Conservation (phyloP, 495 filamentous ascomycete genomes). For the Aspergillus avenaceus region DNA sequence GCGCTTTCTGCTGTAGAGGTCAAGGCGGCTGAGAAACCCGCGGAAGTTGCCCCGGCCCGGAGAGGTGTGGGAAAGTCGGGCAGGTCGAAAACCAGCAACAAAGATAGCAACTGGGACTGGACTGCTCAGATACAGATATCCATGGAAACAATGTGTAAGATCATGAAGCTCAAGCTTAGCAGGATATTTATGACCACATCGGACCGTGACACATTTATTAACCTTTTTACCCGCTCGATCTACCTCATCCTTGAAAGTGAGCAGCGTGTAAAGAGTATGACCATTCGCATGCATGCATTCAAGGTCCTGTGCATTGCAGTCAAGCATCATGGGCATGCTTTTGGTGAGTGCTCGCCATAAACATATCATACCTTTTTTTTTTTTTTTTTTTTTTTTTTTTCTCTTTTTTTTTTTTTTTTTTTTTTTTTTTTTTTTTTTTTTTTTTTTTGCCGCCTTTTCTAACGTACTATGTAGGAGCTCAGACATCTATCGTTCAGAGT, state of each 20-base stretch:
- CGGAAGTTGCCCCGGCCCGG: constrained; percentile 61
- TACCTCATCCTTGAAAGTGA: constrained; percentile 95
- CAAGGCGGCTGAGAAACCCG: constrained; percentile 83
- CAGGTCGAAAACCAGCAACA: constrained; percentile 62
- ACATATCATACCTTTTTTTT: too few species aligned
- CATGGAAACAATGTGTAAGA: constrained; percentile 91
- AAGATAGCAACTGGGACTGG: constrained; percentile 84
- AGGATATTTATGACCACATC: constrained; percentile 94
- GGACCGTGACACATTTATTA: constrained; percentile 93
- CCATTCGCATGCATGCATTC: constrained; percentile 93
- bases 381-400: too few species aligned
- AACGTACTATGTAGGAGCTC: constrained; percentile 61
- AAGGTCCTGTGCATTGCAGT: constrained; percentile 95
- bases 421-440: too few species aligned
- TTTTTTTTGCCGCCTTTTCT: too few species aligned
- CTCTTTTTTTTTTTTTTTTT: too few species aligned
- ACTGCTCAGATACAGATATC: constrained; percentile 80
- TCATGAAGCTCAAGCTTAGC: constrained; percentile 84
- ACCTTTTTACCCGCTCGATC: constrained; percentile 86
- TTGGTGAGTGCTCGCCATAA: constrained; percentile 55
- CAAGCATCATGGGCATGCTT: constrained; percentile 97
- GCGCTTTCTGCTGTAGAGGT: constrained; percentile 87
- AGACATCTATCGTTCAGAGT: constrained; percentile 96
- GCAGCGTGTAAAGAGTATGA: constrained; percentile 82
- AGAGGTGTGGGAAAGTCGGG: constrained; percentile 72